These are phyloP conservation scores for Agrocybe praecox DNA, from an alignment of 768 basidiomycete species.

Conservation along the genomic window DNA sequence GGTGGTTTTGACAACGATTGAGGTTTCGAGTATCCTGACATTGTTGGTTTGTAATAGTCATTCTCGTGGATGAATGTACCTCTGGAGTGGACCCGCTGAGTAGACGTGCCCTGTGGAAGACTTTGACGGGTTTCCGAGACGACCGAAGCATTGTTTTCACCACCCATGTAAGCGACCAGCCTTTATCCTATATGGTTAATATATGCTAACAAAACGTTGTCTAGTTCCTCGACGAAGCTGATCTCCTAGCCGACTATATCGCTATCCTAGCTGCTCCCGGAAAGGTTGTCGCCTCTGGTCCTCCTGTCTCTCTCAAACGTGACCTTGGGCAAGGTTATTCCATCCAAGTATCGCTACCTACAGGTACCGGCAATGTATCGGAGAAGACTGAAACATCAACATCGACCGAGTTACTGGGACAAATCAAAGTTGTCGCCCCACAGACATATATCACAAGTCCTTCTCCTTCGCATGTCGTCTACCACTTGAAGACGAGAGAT, in stretches of 20 bases:
- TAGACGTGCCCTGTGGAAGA: conserved; percentile 76
- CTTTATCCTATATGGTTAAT: too few species aligned
- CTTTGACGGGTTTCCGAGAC: conserved; percentile 65
- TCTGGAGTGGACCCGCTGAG: conserved; percentile 85
- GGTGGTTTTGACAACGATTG: too few species aligned
- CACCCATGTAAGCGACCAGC: conserved; percentile 58
- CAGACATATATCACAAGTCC: conserved; percentile 41
- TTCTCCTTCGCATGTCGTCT: conserved; percentile 47
- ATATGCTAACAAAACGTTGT: neutral
- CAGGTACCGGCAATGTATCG: conserved; percentile 14
- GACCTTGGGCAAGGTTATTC: conserved; percentile 75
- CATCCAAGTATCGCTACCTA: conserved; percentile 51
- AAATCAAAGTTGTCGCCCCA: conserved; percentile 49
- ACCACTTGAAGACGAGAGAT: conserved; percentile 67
- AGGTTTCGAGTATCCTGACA: too few species aligned
- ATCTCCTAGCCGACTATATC: conserved; percentile 75
- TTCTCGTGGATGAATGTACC: conserved; percentile 69
- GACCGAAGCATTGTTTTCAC: conserved; percentile 76
- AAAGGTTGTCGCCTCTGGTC: conserved; percentile 70
- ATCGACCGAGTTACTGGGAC: conserved; percentile 35
- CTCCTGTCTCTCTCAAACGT: conserved; percentile 73
- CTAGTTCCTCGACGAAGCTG: conserved; percentile 79
- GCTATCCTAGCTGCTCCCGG: conserved; percentile 78
- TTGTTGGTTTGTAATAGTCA: conserved; percentile 38
- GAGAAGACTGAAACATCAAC: conserved; percentile 20